Evolutionary conservation across 331 rosid species (phyloP), one percentile per base, ranked within the genome.

Genomic region (Pyracantha coccinea): DNA sequence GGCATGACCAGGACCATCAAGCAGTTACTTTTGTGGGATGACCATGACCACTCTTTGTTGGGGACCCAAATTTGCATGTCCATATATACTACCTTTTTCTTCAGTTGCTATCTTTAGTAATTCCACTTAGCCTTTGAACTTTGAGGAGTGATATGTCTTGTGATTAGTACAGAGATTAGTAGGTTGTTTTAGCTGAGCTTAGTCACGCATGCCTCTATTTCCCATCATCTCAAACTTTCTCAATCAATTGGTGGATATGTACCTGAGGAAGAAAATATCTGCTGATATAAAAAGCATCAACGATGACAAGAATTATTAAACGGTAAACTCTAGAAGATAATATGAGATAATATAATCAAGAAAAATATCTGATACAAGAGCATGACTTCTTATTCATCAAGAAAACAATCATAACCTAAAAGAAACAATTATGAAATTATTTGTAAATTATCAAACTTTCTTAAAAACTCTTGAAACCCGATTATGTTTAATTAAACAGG

Each of bases 1-100:
- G 44, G 81, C 71, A 66, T 44, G 57, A 79, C 13, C 31, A 45
- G 44, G 69, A 67, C 89, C 89, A 13, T 83, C 80, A 87, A 12
- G 52, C 65, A 69, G 62, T 50, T 47, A 8, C 60, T 52, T 69
- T 69, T 69, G 9, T 28, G 17, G 29, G 63, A 28, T 66, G 8
- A n/a, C 70, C 17, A 33, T 6, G 70, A 35, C 70, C 70, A 32
- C 70, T 66, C 70, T 12, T 66, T 33, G 1, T 8, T 31, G 68
- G 68, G 41, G 21, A 19, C 44, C 68, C 66, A 50, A 50, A 24
- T 33, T 66, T 66, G 28, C 52, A 66, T 66, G 52, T 66, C 50
- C 70, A n/a, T 19, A 2, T 19, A 2, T 29, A 33, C 52, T 2
- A 14, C 13, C 21, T 62, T 66, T 66, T 66, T 20, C 27, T 11